These are phyloP conservation scores for Acanthamoeba triangularis DNA, from an alignment of 208 protist species.

Conservation along the genomic window DNA sequence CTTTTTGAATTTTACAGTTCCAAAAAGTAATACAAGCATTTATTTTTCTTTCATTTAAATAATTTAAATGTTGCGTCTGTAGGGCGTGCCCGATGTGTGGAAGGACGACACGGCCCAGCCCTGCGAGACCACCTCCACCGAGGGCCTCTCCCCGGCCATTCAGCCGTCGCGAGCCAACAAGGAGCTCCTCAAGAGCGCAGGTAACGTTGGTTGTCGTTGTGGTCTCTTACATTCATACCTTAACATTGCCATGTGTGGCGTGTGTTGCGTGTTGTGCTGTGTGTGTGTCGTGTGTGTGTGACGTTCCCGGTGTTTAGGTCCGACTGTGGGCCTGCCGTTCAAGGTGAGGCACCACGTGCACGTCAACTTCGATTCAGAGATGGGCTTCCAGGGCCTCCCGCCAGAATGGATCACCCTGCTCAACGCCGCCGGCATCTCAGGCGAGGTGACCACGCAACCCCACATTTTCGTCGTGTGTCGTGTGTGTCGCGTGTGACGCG, in stretches of 20 bases:
- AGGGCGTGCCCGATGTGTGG: slow-evolving; percentile 49
- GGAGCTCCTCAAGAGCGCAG: not conserved
- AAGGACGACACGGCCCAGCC: slow-evolving; percentile 44
- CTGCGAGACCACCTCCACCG: slow-evolving; percentile 34
- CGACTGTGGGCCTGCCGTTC: slow-evolving; percentile 10
- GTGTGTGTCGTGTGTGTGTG: not conserved
- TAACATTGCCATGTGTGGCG: not conserved
- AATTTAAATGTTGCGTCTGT: not conserved
- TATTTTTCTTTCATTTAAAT: not conserved
- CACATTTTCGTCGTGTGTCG: not conserved
- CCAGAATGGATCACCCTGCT: slow-evolving; percentile 64
- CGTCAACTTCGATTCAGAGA: slow-evolving; percentile 65
- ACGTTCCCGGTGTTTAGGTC: not conserved
- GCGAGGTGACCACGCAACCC: not conserved
- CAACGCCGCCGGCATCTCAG: slow-evolving; percentile 48
- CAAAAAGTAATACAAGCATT: not conserved
- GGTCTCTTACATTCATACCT: not conserved
- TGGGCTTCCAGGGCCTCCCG: slow-evolving; percentile 42
- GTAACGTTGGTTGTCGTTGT: not conserved
- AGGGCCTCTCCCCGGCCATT: slow-evolving; percentile 41
- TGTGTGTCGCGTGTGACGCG: no score
- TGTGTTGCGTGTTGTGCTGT: not conserved
- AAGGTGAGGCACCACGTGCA: slow-evolving; percentile 64
- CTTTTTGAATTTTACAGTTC: not conserved
- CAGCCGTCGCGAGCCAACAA: slow-evolving; percentile 33